Evolutionary conservation across 805 yeast genomes (phyloP).

Genomic region (Candida ulmi): DNA sequence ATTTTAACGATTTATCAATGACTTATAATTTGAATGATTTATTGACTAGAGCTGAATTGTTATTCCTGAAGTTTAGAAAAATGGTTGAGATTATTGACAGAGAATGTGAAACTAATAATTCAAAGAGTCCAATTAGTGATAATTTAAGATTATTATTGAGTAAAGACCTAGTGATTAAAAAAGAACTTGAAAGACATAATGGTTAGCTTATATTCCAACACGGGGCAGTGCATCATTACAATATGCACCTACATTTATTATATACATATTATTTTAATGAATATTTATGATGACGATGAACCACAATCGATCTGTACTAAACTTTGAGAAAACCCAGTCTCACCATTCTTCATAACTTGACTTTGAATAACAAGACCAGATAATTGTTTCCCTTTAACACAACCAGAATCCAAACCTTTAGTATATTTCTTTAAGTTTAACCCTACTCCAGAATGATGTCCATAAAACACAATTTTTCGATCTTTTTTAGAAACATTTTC

Average conservation of each 20-base stretch:
- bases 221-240: too few relatives aligned
- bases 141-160: conserved; percentile 58
- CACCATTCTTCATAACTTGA: conserved; percentile 2
- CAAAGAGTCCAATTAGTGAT: conserved; percentile 31
- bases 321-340: conserved; percentile 4
- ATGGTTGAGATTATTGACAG: conserved; percentile 72
- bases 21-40: conserved; percentile 70
- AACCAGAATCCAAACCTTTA: conserved; percentile 78
- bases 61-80: conserved; percentile 74
- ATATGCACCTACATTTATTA: too few relatives aligned
- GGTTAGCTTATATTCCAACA: too few relatives aligned
- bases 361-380: conserved; percentile 41
- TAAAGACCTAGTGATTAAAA: conserved; percentile 56
- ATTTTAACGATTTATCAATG: conserved; percentile 84
- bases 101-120: conserved; percentile 6
- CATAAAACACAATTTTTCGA: conserved; percentile 56
- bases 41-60: conserved; percentile 75
- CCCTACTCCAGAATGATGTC: conserved; percentile 85
- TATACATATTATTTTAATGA: too few relatives aligned
- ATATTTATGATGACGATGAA: background rate
- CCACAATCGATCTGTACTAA: conserved; percentile 13
- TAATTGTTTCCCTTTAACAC: conserved; percentile 69
- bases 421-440: conserved; percentile 58
- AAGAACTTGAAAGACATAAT: conserved; percentile 36
- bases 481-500: conserved; percentile 20